A percentile compares a stretch with the other conserved stretches of the same genome.
Evolutionary conservation across 805 yeast species (phyloP).

Genomic region (Kuraishia piskuri): DNA sequence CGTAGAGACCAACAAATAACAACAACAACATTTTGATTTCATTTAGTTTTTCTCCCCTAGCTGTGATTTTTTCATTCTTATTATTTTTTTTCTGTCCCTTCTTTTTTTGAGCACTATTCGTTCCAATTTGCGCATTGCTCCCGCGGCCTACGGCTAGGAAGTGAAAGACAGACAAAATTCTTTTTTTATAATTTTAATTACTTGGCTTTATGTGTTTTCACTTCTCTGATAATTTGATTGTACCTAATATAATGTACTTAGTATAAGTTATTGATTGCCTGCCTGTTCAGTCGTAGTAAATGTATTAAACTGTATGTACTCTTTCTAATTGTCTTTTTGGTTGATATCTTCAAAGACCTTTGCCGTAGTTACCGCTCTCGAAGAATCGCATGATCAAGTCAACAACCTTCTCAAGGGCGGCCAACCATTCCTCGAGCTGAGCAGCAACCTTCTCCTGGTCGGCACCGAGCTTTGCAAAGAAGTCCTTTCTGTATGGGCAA

Average conservation of each 20-base stretch:
- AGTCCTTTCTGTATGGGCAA: constrained; percentile 84
- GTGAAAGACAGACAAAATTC: background rate
- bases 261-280: background rate
- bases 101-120: constrained; percentile 1
- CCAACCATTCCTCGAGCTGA: constrained; percentile 68
- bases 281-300: no score
- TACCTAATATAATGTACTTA: background rate
- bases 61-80: constrained; percentile 4
- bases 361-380: constrained; percentile 76
- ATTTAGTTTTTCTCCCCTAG: constrained; percentile 2
- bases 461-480: constrained; percentile 73
- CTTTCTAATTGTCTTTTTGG: background rate
- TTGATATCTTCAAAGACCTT: constrained; percentile 50
- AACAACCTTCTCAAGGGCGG: constrained; percentile 69
- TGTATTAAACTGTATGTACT: constrained; percentile 1
- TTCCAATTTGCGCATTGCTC: constrained; percentile 2
- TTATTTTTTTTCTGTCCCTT: background rate
- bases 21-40: background rate
- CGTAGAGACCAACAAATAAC: background rate
- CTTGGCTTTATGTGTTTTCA: constrained; percentile 4
- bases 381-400: constrained; percentile 65
- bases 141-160: background rate
- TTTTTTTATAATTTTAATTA: background rate
- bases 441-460: constrained; percentile 58
- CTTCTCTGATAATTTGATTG: constrained; percentile 1